Base-by-base conservation (phyloP, 805 yeast genomes). In the Candida ipomoeae region DNA sequence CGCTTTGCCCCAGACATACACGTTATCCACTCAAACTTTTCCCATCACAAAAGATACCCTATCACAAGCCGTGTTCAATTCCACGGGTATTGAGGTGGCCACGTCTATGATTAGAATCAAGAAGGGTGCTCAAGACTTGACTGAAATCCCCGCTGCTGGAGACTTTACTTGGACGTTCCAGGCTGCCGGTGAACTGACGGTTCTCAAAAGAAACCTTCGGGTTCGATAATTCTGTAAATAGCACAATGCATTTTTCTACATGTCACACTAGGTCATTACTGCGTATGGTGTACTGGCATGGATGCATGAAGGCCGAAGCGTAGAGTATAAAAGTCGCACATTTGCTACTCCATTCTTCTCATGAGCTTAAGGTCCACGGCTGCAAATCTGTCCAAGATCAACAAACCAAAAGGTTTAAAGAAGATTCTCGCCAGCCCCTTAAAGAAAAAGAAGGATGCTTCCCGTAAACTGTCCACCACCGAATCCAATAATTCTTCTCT, bases 311-410 rank as follows among this genome's bases (percentile, higher is more conserved):
- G 37, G 23, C 26, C 23, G 6, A 17, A 13, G 11, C 26, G 40
- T 15, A 41, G 26, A 41, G 36, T 21, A n/a, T 31, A 13, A 10
- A 42, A 21, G 45, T 42, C 45, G 45, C 45, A 42, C 45, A 10
- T 20, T 14, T 32, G 21, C 29, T 42, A 42, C 45, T 42, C 23
- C 43, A 33, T 20, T 42, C 21, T 42, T 42, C 15, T 11, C 3
- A 58, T 58, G 61, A 49, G 57, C 46, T 57, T 71, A 5, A 56
- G 68, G 34, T 72, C 62, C 44, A 69, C 70, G 48, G 77, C 78
- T 2, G 74, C 78, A 5, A 67, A 61, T 50, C 67, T 76, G 44
- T 72, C 77, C 0, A 56, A 61, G 15, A 64, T 73, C 15, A 40
- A 43, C 17, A 58, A 56, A 44, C 62, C 38, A 56, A 61, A 52